Evolutionary conservation across 805 yeast species (phyloP), one percentile per base, ranked within the genome.

Genomic region (Ogataea trehaloabstinens): DNA sequence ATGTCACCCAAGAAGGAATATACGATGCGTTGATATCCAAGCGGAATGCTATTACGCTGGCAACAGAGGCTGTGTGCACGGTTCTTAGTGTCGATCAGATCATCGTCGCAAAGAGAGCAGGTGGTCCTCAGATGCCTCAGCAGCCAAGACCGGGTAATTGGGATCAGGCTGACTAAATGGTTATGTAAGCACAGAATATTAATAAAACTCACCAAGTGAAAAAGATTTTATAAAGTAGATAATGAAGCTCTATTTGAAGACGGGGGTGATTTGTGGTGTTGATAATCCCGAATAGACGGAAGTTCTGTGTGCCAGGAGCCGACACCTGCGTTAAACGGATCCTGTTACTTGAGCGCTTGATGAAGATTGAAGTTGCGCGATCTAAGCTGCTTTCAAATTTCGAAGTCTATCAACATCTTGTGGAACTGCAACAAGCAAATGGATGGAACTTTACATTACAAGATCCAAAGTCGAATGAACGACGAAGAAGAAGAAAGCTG

Each of bases 61-160:
- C 99, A 13, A 89, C 96, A 3, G 98, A 93, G 51, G 96, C 97
- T 34, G 95, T 96, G 11, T 78, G 75, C 46, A 93, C 98, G 4
- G 83, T 90, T 37, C 73, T 90, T 47, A 81, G 95, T 19, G 93
- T 93, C 35, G 98, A 93, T 63, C 98, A 91, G 73, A 91, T 91
- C 56, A 93, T 91, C 60, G 93, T 91, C 93, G 98, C 99, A 31
- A 91, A 91, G 77, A 80, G 96, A 62, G 97, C 98, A 2, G 99
- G 99, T 49, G 99, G 99, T 17, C 99, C 99, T 34, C 81, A 71
- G 22, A 82, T 89, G 76, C 96, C 96, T 24, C 68, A 73, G 53
- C 95, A 85, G 58, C 83, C 82, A 51, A 80, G 80, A 63, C 91
- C 93, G 32, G 96, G 96, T 45, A 89, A 88, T 68, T 89, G 97